A percentile compares a stretch with the other conserved stretches of the same genome.
Conservation (phyloP, 371 early-diverging fungal genomes). For the Mucor piriformis region DNA sequence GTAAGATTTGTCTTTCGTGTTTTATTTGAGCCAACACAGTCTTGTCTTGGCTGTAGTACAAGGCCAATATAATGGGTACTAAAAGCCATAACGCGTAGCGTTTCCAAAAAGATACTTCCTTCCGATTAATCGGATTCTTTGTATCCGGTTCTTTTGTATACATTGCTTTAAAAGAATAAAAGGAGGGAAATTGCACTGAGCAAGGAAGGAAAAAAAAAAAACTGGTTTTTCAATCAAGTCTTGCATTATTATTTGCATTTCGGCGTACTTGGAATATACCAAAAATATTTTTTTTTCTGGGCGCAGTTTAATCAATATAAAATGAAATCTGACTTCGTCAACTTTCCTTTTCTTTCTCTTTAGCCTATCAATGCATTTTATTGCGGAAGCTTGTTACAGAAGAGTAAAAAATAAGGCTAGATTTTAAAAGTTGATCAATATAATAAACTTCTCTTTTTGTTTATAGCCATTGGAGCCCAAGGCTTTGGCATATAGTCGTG, state of each 20-base stretch:
- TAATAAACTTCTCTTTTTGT: background rate
- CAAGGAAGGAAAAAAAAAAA: background rate
- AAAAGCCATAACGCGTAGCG: slow-evolving; percentile 17
- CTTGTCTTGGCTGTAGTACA: slow-evolving; percentile 16
- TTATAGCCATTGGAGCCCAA: slow-evolving; percentile 41
- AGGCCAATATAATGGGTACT: slow-evolving; percentile 16
- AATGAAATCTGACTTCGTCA: background rate
- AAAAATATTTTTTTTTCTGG: background rate
- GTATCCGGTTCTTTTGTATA: background rate
- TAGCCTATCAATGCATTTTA: slow-evolving; percentile 32
- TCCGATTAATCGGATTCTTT: background rate
- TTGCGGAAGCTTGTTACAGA: slow-evolving; percentile 44
- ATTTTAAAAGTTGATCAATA: background rate
- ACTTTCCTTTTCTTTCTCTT: background rate
- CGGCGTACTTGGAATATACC: background rate
- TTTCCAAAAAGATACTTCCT: slow-evolving; percentile 12
- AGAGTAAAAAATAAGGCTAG: no score
- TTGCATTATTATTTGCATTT: slow-evolving; percentile 1
- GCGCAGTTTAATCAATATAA: background rate
- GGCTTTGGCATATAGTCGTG: slow-evolving; percentile 29
- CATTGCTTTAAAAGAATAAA: no score
- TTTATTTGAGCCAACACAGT: slow-evolving; percentile 20
- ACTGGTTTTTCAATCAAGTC: background rate
- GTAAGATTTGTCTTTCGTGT: slow-evolving; percentile 66
- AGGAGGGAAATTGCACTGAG: background rate